phyloP scores from a whole-genome alignment of 139 green algal species.

The Volvox africanus region DNA sequence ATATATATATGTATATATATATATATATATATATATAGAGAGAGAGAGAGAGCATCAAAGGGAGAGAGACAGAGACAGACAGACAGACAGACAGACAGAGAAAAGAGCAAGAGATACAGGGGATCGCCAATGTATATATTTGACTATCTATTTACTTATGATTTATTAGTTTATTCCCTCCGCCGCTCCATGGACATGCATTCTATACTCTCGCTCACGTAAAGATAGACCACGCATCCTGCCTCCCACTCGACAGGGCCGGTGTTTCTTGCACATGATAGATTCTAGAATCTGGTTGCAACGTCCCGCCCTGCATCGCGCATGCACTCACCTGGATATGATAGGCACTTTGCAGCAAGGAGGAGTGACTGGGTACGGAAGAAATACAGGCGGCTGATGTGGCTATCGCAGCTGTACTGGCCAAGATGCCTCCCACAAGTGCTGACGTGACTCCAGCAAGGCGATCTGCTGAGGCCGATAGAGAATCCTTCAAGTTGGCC shows the following conservation, averaged over 20 bases:
- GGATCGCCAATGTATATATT: no score
- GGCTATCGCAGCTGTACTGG: not conserved
- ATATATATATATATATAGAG: no score
- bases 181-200: not conserved
- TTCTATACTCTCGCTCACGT: not conserved
- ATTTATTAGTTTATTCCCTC: not conserved
- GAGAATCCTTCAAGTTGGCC: not conserved
- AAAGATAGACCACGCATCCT: no score
- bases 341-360: not conserved
- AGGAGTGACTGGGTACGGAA: not conserved
- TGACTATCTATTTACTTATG: not conserved
- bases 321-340: not conserved
- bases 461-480: not conserved
- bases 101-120: no score
- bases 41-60: no score
- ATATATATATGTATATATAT: no score
- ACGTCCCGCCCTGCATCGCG: no score
- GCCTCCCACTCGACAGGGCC: no score
- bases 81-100: no score
- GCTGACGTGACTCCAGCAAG: not conserved
- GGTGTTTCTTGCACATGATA: no score
- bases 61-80: no score
- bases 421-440: not conserved
- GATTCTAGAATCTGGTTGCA: no score
- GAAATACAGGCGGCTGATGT: not conserved